These are phyloP conservation scores for Trichoderma asperellum DNA, from an alignment of 2,329 filamentous ascomycete species.

Conservation along the genomic window DNA sequence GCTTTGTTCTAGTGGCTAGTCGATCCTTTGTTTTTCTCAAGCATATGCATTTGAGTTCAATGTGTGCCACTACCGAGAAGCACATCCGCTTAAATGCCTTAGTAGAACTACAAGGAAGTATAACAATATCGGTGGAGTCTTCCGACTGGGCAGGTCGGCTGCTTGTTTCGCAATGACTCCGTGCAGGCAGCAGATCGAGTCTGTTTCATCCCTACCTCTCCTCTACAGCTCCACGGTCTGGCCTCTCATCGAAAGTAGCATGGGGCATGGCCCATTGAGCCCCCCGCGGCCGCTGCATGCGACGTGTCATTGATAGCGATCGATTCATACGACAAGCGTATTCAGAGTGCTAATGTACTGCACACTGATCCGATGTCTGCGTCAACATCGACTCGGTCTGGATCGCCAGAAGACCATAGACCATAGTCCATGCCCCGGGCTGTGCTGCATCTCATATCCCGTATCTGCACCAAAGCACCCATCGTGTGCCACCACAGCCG, in stretches of 20 bases:
- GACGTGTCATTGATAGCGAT: conserved; percentile 9
- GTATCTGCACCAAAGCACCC: background rate
- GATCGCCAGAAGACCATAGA: background rate
- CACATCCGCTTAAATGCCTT: background rate
- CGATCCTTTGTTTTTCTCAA: conserved; percentile 1
- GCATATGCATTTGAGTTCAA: background rate
- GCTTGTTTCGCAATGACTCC: background rate
- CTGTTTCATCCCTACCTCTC: background rate
- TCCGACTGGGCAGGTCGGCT: background rate
- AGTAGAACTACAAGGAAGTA: background rate
- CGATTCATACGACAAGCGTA: background rate
- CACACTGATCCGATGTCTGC: background rate
- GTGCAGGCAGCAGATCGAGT: background rate
- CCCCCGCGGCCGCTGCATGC: conserved; percentile 1
- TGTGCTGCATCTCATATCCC: background rate
- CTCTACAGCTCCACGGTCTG: background rate
- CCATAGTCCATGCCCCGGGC: background rate
- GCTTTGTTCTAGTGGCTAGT: background rate
- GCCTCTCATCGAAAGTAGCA: background rate
- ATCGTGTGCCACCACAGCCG: background rate
- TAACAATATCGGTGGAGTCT: background rate
- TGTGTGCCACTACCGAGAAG: background rate
- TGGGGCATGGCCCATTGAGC: background rate
- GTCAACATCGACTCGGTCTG: background rate
- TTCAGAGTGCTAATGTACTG: background rate